Evolutionary conservation across 2,329 filamentous ascomycete genomes (phyloP).

Genomic region (Pseudogymnoascus sp.): DNA sequence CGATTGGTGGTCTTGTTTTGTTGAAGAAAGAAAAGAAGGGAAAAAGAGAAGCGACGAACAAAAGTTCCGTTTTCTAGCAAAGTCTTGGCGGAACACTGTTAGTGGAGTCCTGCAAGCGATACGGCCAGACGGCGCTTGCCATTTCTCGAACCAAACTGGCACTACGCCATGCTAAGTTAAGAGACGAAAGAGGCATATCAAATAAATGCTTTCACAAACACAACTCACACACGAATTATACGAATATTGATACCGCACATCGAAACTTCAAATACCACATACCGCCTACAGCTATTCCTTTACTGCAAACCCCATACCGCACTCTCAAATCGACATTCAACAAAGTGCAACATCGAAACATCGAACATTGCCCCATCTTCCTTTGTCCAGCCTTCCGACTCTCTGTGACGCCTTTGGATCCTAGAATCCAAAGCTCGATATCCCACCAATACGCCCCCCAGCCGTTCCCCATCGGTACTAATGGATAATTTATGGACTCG

Average conservation of each 20-base stretch:
- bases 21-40: constrained; percentile 30
- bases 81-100: background rate
- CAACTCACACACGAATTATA: constrained; percentile 7
- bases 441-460: background rate
- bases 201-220: constrained; percentile 8
- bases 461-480: constrained; percentile 9
- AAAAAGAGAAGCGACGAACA: constrained; percentile 17
- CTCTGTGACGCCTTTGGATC: constrained; percentile 1
- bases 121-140: constrained; percentile 8
- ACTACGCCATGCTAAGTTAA: constrained; percentile 8
- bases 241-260: constrained; percentile 6
- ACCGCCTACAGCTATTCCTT: background rate
- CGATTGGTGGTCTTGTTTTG: constrained; percentile 52
- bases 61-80: constrained; percentile 7
- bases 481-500: constrained; percentile 58
- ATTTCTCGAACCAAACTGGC: constrained; percentile 6
- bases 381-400: background rate
- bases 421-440: constrained; percentile 10
- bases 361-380: constrained; percentile 8
- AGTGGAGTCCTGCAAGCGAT: constrained; percentile 7
- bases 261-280: background rate
- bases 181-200: constrained; percentile 9
- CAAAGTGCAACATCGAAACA: background rate
- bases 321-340: background rate
- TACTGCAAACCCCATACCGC: background rate